A percentile compares a stretch with the other conserved stretches of the same genome.
Evolutionary conservation across 2,329 filamentous ascomycete genomes (phyloP).

Genomic region (Scedosporium aurantiacum): DNA sequence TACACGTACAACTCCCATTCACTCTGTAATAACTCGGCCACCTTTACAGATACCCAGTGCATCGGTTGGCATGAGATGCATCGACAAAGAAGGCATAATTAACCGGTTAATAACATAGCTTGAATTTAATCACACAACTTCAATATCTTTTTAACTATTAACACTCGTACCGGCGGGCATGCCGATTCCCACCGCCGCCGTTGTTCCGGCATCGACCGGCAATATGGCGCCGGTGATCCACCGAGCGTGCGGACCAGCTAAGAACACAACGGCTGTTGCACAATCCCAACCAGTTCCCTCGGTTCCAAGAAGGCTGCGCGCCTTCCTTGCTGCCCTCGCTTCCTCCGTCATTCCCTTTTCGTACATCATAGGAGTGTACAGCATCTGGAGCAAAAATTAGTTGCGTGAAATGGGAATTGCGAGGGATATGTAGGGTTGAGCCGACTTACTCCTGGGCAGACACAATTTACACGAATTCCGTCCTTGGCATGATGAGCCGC

Average conservation of each 20-base stretch:
- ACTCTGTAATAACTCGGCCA: too few relatives aligned
- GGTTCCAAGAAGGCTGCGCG: conserved; percentile 26
- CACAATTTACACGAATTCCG: conserved; percentile 37
- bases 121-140: neutral
- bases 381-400: conserved; percentile 19
- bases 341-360: conserved; percentile 27
- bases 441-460: conserved; percentile 27
- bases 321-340: conserved; percentile 23
- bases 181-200: conserved; percentile 16
- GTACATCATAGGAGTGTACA: conserved; percentile 37
- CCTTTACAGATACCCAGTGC: too few relatives aligned
- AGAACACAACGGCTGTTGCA: conserved; percentile 26
- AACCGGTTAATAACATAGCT: too few relatives aligned
- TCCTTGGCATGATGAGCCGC: conserved; percentile 34
- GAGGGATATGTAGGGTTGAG: neutral
- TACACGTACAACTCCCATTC: too few relatives aligned
- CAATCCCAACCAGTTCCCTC: conserved; percentile 34
- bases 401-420: neutral
- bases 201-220: conserved; percentile 30
- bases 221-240: conserved; percentile 32
- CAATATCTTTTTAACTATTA: conserved; percentile 12
- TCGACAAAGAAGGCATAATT: too few relatives aligned
- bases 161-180: conserved; percentile 17
- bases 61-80: too few relatives aligned
- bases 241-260: conserved; percentile 27